phyloP scores from a whole-genome alignment of 495 filamentous ascomycete species.

The Astrothelium macrocarpum region DNA sequence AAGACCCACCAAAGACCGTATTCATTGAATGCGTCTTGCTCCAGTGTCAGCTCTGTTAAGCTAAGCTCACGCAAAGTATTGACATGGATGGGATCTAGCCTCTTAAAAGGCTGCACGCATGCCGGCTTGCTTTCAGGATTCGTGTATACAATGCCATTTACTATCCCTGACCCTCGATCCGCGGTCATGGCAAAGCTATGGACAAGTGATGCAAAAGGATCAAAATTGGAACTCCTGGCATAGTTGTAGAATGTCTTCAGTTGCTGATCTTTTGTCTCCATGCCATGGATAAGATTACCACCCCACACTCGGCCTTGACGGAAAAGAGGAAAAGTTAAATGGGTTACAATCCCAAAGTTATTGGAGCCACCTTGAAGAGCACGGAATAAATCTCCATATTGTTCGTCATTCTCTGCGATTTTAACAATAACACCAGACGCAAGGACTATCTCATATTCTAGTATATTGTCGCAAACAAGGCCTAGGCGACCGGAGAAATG shows the following conservation, averaged over 20 bases:
- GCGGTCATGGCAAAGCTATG: background rate
- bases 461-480: slow-evolving; percentile 24
- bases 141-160: background rate
- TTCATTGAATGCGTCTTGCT: background rate
- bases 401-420: slow-evolving; percentile 17
- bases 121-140: background rate
- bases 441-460: slow-evolving; percentile 28
- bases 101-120: background rate
- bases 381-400: slow-evolving; percentile 29
- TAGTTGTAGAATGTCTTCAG: slow-evolving; percentile 10
- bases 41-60: background rate
- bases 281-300: slow-evolving; percentile 14
- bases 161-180: background rate
- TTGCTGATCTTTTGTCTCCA: background rate
- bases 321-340: slow-evolving; percentile 24
- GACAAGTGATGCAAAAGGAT: background rate
- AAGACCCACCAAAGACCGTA: background rate
- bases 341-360: slow-evolving; percentile 37
- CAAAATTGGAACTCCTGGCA: background rate
- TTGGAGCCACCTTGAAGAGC: slow-evolving; percentile 34
- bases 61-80: background rate
- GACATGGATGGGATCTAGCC: background rate
- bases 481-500: slow-evolving; percentile 10
- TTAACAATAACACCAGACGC: slow-evolving; percentile 20
- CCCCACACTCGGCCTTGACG: slow-evolving; percentile 23